These are phyloP conservation scores for Tetracladium maxilliforme DNA, from an alignment of 2,329 filamentous ascomycete species.

Conservation along the genomic window DNA sequence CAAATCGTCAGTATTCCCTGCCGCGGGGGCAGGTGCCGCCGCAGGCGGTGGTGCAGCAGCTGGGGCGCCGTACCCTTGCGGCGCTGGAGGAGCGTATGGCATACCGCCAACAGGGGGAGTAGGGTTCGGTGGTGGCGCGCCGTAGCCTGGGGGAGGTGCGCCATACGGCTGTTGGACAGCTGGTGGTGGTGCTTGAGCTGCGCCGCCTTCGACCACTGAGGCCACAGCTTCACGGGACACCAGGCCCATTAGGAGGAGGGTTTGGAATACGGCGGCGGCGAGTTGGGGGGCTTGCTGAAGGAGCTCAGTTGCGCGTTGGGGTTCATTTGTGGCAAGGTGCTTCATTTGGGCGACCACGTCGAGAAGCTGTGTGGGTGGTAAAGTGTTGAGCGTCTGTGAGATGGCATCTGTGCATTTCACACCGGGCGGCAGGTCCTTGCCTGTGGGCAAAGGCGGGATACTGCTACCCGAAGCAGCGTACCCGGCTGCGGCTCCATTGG, in stretches of 20 bases:
- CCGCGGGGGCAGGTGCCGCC: conserved; percentile 18
- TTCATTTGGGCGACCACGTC: conserved; percentile 95
- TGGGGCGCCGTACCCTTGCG: conserved; percentile 19
- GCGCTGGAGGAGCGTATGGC: conserved; percentile 24
- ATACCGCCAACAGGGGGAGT: conserved; percentile 30
- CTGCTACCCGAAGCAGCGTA: conserved; percentile 29
- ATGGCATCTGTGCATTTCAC: conserved; percentile 82
- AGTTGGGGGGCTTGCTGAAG: conserved; percentile 84
- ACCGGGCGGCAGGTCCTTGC: conserved; percentile 69
- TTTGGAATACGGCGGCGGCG: conserved; percentile 88
- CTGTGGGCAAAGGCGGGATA: conserved; percentile 70
- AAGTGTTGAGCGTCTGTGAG: conserved; percentile 73
- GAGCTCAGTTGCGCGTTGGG: conserved; percentile 70
- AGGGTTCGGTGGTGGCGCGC: conserved; percentile 7
- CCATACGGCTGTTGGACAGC: conserved; percentile 15
- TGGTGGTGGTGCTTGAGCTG: conserved; percentile 26
- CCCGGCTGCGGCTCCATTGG: conserved; percentile 8
- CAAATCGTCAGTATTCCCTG: conserved; percentile 53
- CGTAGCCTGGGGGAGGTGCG: not conserved
- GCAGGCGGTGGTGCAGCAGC: conserved; percentile 25
- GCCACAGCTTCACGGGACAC: conserved; percentile 75
- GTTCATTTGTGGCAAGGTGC: conserved; percentile 67
- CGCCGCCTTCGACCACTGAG: conserved; percentile 54
- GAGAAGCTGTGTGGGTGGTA: conserved; percentile 78
- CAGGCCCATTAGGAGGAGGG: conserved; percentile 80